These are phyloP conservation scores for Ophiostoma ulmi DNA, from an alignment of 2,329 filamentous ascomycete species.

Conservation along the genomic window DNA sequence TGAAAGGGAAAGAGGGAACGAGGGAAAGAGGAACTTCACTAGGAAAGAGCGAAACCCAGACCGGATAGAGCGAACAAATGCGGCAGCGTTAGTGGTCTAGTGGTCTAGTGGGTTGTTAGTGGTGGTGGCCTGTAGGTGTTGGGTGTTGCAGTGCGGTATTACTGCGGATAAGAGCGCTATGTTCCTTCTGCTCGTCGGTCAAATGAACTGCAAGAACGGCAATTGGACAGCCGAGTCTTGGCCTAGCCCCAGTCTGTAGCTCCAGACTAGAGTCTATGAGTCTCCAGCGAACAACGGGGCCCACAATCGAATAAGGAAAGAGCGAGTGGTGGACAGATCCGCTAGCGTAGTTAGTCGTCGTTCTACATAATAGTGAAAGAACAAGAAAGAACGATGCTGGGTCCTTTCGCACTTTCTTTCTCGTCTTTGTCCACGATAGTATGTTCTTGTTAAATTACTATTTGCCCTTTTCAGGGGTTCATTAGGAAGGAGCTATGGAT, in stretches of 20 bases:
- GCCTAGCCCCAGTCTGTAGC: neutral
- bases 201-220: slow-evolving; percentile 25
- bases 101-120: neutral
- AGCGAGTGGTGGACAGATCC: slow-evolving; percentile 15
- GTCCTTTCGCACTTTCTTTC: neutral
- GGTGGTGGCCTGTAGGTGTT: slow-evolving; percentile 9
- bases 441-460: neutral
- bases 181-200: slow-evolving; percentile 22
- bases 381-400: neutral
- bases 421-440: slow-evolving; percentile 4
- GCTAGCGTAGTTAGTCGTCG: neutral
- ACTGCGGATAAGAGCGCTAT: slow-evolving; percentile 15
- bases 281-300: slow-evolving; percentile 11
- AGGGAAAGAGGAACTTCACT: neutral
- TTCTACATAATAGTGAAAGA: neutral
- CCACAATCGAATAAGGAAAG: slow-evolving; percentile 14
- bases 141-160: neutral
- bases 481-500: neutral
- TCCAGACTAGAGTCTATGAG: neutral
- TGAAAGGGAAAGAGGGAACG: slow-evolving; percentile 15
- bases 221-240: slow-evolving; percentile 24
- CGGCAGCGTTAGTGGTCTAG: slow-evolving; percentile 4
- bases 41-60: slow-evolving; percentile 11
- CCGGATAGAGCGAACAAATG: slow-evolving; percentile 18
- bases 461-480: slow-evolving; percentile 1